Evolutionary conservation across 164 flowering plant species (phyloP).

Genomic region (Stephania yunnanensis): DNA sequence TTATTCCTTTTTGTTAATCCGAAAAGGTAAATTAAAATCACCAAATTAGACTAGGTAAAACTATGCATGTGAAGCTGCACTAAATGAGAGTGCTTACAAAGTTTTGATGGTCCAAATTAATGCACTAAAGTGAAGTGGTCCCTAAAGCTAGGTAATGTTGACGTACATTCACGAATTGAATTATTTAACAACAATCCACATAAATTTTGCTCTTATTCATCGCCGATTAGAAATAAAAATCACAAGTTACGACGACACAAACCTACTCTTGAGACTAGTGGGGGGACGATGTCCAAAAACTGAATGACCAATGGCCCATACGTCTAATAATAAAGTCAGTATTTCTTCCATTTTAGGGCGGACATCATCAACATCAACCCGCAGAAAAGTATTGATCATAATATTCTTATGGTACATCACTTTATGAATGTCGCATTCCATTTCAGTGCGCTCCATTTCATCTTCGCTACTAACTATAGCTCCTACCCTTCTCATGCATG

Average conservation of each 20-base stretch:
- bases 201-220: neutral
- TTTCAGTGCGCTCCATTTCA: neutral
- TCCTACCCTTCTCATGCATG: neutral
- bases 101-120: neutral
- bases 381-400: neutral
- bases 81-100: neutral
- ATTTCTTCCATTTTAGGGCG: slow-evolving; percentile 3
- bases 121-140: neutral
- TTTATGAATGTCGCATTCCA: neutral
- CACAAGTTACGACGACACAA: slow-evolving; percentile 1
- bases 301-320: neutral
- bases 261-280: neutral
- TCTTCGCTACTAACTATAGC: neutral
- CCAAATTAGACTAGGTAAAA: too few species aligned
- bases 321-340: slow-evolving; percentile 3
- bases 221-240: neutral
- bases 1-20: too few species aligned
- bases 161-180: too few species aligned
- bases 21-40: too few species aligned
- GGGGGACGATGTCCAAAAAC: neutral
- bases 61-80: neutral
- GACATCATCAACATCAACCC: neutral
- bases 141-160: too few species aligned
- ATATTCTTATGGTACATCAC: neutral
- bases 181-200: too few species aligned